These are phyloP conservation scores for Phaeotremella skinneri DNA, from an alignment of 768 basidiomycete species.

Conservation along the genomic window DNA sequence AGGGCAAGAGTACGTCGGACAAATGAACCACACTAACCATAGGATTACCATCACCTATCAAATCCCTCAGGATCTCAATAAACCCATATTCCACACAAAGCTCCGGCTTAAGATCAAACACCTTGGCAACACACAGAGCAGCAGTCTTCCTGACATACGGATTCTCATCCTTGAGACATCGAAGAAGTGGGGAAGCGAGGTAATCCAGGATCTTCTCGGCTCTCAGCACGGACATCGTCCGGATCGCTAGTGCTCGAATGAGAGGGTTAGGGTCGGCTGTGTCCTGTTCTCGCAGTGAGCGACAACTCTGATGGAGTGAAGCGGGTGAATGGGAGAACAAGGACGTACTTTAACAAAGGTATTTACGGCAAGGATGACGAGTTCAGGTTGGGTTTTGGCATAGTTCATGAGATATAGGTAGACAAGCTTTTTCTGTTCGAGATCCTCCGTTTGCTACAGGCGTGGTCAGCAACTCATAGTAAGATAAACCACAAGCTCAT, in stretches of 20 bases:
- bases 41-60: constrained; percentile 93
- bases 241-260: constrained; percentile 90
- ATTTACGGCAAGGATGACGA: constrained; percentile 97
- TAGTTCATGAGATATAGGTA: constrained; percentile 99
- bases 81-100: constrained; percentile 94
- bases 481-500: no score
- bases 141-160: constrained; percentile 99
- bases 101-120: constrained; percentile 95
- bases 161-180: constrained; percentile 89
- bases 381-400: constrained; percentile 96
- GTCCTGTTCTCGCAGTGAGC: constrained; percentile 58
- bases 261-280: constrained; percentile 95
- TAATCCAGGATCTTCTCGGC: constrained; percentile 99
- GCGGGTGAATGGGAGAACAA: background rate
- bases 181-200: constrained; percentile 89
- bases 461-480: background rate
- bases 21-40: constrained; percentile 64
- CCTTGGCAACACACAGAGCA: constrained; percentile 91
- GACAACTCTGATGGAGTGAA: constrained; percentile 1
- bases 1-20: no score
- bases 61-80: constrained; percentile 78
- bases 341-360: constrained; percentile 73
- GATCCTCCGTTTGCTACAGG: constrained; percentile 84
- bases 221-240: constrained; percentile 95
- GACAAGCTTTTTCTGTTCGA: constrained; percentile 99